phyloP scores from a whole-genome alignment of 2,329 filamentous ascomycete genomes.

The Fusarium secorum region DNA sequence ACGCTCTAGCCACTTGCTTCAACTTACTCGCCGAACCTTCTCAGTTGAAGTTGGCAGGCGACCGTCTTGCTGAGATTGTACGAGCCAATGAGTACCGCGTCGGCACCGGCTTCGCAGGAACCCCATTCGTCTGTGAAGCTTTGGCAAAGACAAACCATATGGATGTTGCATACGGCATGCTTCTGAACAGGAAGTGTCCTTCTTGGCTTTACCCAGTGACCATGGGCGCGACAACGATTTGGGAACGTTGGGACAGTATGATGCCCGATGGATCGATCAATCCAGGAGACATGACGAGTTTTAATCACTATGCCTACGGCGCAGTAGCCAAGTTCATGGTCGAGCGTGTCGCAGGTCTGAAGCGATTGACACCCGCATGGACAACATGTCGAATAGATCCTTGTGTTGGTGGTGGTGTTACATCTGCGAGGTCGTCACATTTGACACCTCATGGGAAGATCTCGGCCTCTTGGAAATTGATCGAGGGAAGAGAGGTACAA shows the following conservation, averaged over 20 bases:
- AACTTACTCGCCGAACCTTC: fast-evolving
- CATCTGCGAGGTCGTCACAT: neutral
- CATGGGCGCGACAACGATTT: neutral
- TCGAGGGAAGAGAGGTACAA: neutral
- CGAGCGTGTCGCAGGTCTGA: neutral
- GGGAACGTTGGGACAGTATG: neutral
- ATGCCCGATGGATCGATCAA: neutral
- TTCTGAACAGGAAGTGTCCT: neutral
- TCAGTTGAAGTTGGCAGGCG: neutral
- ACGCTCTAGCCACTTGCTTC: neutral
- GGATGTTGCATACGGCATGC: neutral
- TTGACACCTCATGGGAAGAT: neutral
- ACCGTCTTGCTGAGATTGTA: neutral
- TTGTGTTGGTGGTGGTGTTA: neutral
- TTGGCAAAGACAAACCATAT: neutral
- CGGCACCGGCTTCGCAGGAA: neutral
- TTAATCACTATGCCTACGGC: neutral
- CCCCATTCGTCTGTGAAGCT: neutral
- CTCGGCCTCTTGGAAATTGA: neutral
- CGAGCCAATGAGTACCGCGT: neutral
- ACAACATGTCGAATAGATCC: neutral
- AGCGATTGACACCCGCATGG: neutral
- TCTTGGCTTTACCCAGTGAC: neutral
- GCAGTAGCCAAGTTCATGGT: neutral
- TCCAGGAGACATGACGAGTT: neutral